Conservation (phyloP, 768 basidiomycete genomes). For the Termitomyces sp. region DNA sequence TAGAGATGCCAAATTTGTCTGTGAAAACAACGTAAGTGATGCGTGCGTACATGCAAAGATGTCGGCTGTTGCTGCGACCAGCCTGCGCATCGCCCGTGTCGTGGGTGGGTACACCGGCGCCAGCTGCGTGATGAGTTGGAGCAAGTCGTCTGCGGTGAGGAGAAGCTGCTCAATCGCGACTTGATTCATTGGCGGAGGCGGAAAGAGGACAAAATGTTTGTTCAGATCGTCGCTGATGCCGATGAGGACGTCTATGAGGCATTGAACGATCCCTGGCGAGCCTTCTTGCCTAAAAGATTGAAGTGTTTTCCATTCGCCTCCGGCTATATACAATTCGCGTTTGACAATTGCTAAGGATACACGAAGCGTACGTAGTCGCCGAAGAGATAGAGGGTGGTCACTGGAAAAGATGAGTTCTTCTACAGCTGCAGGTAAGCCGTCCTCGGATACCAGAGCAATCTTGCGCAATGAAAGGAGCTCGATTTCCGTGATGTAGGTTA, state of each 20-base stretch:
- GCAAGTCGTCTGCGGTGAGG: slow-evolving; percentile 43
- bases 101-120: slow-evolving; percentile 42
- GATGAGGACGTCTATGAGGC: slow-evolving; percentile 46
- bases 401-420: slow-evolving; percentile 51
- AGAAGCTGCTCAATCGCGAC: slow-evolving; percentile 51
- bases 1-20: slow-evolving; percentile 28
- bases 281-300: slow-evolving; percentile 58
- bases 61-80: slow-evolving; percentile 42
- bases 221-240: slow-evolving; percentile 49
- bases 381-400: slow-evolving; percentile 44
- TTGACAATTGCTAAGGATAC: slow-evolving; percentile 56
- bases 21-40: slow-evolving; percentile 35
- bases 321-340: slow-evolving; percentile 43
- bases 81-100: slow-evolving; percentile 38
- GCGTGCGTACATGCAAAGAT: slow-evolving; percentile 50
- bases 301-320: slow-evolving; percentile 50
- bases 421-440: slow-evolving; percentile 57
- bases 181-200: slow-evolving; percentile 30
- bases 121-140: slow-evolving; percentile 46
- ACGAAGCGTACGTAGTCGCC: slow-evolving; percentile 52
- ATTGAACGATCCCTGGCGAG: slow-evolving; percentile 49
- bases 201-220: slow-evolving; percentile 40
- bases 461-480: slow-evolving; percentile 55
- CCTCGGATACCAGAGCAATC: slow-evolving; percentile 61
- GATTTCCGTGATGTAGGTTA: slow-evolving; percentile 55